phyloP scores from a whole-genome alignment of 306 rosid genomes.

The Gynostemma pentaphyllum region DNA sequence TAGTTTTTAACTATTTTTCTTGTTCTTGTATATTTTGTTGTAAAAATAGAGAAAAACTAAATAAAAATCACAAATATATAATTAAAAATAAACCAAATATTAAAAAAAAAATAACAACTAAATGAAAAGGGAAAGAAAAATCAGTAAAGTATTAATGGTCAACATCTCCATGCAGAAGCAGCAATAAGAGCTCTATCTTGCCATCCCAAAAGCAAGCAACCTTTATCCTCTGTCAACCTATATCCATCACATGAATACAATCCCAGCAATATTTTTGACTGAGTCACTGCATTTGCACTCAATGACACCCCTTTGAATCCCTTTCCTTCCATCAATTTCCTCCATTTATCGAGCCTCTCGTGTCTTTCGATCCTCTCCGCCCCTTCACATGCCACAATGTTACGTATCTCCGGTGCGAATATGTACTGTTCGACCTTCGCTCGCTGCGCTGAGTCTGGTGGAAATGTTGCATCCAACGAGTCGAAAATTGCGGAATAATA shows the following conservation, averaged over 20 bases:
- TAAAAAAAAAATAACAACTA: background rate
- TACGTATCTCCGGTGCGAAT: constrained; percentile 76
- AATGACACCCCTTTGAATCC: constrained; percentile 62
- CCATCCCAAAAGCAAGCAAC: constrained; percentile 85
- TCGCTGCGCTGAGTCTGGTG: constrained; percentile 58
- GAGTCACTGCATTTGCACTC: constrained; percentile 86
- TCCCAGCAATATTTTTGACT: constrained; percentile 69
- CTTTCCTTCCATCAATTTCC: constrained; percentile 81
- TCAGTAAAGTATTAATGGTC: background rate
- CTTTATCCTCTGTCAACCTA: constrained; percentile 70
- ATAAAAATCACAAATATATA: background rate
- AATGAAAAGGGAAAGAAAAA: background rate
- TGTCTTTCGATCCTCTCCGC: constrained; percentile 65
- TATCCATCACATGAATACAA: constrained; percentile 78
- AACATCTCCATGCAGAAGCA: constrained; percentile 92
- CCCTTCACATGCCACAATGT: constrained; percentile 79
- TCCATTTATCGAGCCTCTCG: constrained; percentile 85
- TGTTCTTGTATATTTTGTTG: constrained; percentile 6
- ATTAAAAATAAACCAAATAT: background rate
- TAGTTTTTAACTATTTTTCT: constrained; percentile 2
- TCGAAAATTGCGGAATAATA: constrained; percentile 82
- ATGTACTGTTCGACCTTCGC: constrained; percentile 92
- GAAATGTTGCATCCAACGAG: constrained; percentile 79
- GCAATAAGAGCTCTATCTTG: constrained; percentile 67
- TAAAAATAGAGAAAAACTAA: constrained; percentile 1